These are phyloP conservation scores for Ascochyta rabiei DNA, from an alignment of 2,329 filamentous ascomycete species.

Conservation along the genomic window DNA sequence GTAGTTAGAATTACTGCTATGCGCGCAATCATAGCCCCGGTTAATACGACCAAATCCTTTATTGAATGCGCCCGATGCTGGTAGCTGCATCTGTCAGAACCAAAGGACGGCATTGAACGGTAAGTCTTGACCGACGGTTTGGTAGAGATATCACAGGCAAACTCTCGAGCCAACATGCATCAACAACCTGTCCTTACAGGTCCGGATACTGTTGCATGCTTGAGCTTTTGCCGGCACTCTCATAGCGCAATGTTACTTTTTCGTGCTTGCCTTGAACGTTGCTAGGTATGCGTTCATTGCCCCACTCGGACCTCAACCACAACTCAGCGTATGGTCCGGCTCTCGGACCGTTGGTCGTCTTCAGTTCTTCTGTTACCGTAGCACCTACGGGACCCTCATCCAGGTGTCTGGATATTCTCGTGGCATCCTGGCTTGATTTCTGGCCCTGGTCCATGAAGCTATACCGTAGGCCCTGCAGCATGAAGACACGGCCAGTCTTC, in stretches of 20 bases:
- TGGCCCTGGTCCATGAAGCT: background rate
- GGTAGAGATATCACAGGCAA: background rate
- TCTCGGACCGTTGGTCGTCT: background rate
- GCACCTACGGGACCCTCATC: background rate
- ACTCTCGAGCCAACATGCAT: background rate
- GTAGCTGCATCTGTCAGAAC: slow-evolving; percentile 1
- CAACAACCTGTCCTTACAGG: background rate
- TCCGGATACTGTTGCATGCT: slow-evolving; percentile 2
- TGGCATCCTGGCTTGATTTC: slow-evolving; percentile 7
- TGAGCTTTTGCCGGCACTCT: background rate
- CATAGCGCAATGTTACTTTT: background rate
- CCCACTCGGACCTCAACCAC: background rate
- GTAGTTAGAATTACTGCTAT: slow-evolving; percentile 1
- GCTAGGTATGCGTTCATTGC: background rate
- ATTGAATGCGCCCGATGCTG: background rate
- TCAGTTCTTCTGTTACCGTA: slow-evolving; percentile 16
- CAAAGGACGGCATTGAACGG: background rate
- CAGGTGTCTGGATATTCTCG: slow-evolving; percentile 10
- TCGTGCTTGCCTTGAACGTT: background rate
- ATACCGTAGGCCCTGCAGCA: slow-evolving; percentile 10
- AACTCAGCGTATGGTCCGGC: background rate
- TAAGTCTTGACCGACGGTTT: background rate
- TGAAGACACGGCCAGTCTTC: background rate
- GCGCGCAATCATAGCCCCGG: slow-evolving; percentile 6
- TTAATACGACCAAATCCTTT: background rate